phyloP scores from a whole-genome alignment of 176 grass and related monocot species.

The bread wheat (Triticum aestivum) region DNA sequence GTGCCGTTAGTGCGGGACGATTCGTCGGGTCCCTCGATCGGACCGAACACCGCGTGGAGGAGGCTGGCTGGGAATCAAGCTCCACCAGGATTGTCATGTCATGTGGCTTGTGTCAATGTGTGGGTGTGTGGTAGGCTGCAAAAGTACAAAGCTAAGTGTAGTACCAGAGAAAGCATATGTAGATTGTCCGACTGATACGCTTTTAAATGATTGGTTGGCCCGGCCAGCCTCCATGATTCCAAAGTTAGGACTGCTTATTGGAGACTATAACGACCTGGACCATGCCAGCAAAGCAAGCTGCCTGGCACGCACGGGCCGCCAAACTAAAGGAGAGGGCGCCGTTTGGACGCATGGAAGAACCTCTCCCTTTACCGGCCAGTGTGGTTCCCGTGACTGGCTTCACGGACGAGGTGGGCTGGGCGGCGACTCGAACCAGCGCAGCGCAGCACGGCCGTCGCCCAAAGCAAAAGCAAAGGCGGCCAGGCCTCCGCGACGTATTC shows the following conservation, averaged over 20 bases:
- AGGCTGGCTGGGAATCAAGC: neutral
- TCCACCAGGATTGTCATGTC: neutral
- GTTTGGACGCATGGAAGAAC: constrained; percentile 2
- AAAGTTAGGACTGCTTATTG: neutral
- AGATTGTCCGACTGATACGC: too few relatives aligned
- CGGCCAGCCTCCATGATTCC: neutral
- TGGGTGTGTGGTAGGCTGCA: neutral
- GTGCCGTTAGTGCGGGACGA: neutral
- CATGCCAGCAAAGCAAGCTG: neutral
- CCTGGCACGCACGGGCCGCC: neutral
- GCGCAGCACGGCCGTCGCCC: neutral
- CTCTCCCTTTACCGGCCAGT: neutral
- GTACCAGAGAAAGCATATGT: too few relatives aligned
- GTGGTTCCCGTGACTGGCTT: constrained; percentile 16
- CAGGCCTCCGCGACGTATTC: neutral
- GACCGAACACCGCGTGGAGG: neutral
- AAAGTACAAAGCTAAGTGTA: neutral
- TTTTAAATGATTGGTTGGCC: neutral
- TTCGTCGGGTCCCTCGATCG: neutral
- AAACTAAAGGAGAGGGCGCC: neutral
- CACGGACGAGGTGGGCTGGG: neutral
- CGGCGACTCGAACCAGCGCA: neutral
- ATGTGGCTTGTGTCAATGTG: neutral
- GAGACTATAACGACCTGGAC: neutral
- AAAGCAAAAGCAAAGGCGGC: constrained; percentile 40